These are phyloP conservation scores for Casuarina glauca DNA, from an alignment of 306 rosid species.

Conservation along the genomic window DNA sequence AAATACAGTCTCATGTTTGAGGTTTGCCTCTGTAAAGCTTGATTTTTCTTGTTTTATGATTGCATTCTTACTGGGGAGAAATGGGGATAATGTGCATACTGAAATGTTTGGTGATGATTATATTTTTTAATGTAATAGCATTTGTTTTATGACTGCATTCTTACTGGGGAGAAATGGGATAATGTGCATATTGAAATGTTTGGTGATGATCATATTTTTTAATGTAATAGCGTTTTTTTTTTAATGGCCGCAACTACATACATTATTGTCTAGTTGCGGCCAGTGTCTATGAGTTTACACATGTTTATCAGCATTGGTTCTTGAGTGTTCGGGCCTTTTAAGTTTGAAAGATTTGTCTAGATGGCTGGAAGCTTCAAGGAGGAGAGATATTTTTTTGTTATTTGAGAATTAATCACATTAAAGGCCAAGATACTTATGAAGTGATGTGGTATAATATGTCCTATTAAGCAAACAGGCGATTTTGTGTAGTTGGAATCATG, in stretches of 20 bases:
- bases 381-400: neutral
- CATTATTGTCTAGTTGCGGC: too few species aligned
- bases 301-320: neutral
- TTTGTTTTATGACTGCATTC: conserved; percentile 9
- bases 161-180: neutral
- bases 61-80: neutral
- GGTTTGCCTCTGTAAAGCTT: conserved; percentile 48
- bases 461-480: neutral
- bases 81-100: neutral
- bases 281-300: too few species aligned
- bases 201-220: neutral
- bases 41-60: conserved; percentile 5
- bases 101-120: neutral
- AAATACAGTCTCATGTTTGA: conserved; percentile 99
- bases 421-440: too few species aligned
- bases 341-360: neutral
- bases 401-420: too few species aligned
- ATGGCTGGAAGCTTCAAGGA: neutral
- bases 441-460: neutral
- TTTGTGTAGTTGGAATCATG: neutral
- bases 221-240: neutral
- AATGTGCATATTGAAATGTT: neutral
- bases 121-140: neutral
- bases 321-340: neutral
- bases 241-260: neutral